phyloP scores from a whole-genome alignment of 257 asterid genomes.

The Solanum corneliomulleri region DNA sequence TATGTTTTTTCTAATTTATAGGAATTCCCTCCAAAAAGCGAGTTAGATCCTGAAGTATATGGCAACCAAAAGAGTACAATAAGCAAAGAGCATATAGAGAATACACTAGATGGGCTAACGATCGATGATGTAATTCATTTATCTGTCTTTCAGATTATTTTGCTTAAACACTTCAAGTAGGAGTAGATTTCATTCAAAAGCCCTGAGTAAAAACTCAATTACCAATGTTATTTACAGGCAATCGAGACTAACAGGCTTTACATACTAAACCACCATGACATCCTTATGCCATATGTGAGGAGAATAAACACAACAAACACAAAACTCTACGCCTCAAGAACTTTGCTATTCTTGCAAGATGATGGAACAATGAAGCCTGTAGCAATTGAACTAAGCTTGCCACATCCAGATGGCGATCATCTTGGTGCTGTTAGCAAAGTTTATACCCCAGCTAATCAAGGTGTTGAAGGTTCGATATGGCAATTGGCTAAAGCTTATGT shows the following conservation, averaged over 20 bases:
- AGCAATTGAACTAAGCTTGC: constrained; percentile 72
- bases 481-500: constrained; percentile 80
- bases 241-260: constrained; percentile 32
- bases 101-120: constrained; percentile 37
- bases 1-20: too few species aligned
- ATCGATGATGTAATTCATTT: constrained; percentile 29
- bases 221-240: constrained; percentile 27
- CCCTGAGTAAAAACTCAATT: not conserved
- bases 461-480: constrained; percentile 51
- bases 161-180: not conserved
- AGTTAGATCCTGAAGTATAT: constrained; percentile 35
- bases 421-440: constrained; percentile 45
- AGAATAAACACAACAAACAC: constrained; percentile 40
- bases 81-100: constrained; percentile 30
- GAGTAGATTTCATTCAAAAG: not conserved
- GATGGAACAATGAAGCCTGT: constrained; percentile 62
- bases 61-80: constrained; percentile 55
- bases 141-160: not conserved
- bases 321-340: constrained; percentile 66
- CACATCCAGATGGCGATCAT: constrained; percentile 52
- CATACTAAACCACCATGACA: constrained; percentile 71
- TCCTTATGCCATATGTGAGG: constrained; percentile 52
- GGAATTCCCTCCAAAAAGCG: constrained; percentile 52
- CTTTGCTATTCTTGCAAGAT: constrained; percentile 48
- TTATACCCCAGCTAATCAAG: constrained; percentile 47